Percentiles rank a stretch among this genome's conserved stretches.
phyloP scores from a whole-genome alignment of 495 filamentous ascomycete genomes.

The Articulospora tetracladia region DNA sequence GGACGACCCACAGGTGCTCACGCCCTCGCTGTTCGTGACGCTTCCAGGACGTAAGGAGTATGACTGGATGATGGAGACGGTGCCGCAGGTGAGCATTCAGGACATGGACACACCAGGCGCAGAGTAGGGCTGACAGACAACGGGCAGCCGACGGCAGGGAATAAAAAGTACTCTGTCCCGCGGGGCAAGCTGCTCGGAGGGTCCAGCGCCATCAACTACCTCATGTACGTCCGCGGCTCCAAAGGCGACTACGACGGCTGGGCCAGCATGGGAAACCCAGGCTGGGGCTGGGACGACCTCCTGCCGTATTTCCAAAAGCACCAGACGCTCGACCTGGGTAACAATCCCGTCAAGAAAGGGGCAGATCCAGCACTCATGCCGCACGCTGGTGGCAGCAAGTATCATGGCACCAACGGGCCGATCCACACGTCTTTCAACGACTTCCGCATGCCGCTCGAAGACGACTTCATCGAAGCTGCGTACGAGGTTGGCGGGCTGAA shows the following conservation, averaged over 20 bases:
- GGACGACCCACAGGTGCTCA: conserved; percentile 40
- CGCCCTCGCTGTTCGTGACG: conserved; percentile 34
- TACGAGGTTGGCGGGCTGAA: not conserved
- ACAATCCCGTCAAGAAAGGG: not conserved
- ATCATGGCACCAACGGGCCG: conserved; percentile 31
- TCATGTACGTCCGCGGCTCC: not conserved
- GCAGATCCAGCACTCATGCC: conserved; percentile 1
- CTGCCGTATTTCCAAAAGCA: conserved; percentile 38
- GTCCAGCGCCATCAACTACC: conserved; percentile 3
- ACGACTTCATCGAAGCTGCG: not conserved
- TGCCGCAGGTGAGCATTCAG: conserved; percentile 39
- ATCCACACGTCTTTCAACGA: conserved; percentile 37
- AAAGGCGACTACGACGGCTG: conserved; percentile 23
- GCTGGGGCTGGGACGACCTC: conserved; percentile 35
- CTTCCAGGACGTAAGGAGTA: conserved; percentile 35
- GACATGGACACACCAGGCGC: conserved; percentile 29
- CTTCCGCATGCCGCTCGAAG: conserved; percentile 6
- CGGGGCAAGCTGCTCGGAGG: conserved; percentile 12
- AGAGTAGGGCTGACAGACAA: not conserved
- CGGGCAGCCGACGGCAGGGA: not conserved
- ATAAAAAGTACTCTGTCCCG: conserved; percentile 34
- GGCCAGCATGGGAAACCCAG: conserved; percentile 34
- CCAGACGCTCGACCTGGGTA: conserved; percentile 21
- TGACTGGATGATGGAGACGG: conserved; percentile 48
- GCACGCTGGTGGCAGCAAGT: not conserved